phyloP scores from a whole-genome alignment of 176 grass and related monocot genomes.

The Alopecurus myosuroides region DNA sequence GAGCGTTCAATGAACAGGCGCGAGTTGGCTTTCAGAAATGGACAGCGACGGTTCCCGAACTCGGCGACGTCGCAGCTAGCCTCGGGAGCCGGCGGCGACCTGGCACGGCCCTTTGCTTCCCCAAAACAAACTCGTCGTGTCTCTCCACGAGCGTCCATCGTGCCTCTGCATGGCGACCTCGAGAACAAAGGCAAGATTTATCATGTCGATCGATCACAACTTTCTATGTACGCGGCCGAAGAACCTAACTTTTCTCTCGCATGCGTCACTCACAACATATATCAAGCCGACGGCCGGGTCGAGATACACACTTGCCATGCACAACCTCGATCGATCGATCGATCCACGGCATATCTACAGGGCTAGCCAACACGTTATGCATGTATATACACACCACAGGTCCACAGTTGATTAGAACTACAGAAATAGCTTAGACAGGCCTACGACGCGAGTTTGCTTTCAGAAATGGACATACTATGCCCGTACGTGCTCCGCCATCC shows the following conservation, averaged over 20 bases:
- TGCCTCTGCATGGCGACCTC: background rate
- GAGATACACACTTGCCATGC: background rate
- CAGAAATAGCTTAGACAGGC: no score
- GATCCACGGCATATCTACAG: background rate
- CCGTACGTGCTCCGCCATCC: background rate
- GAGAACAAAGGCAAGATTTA: no score
- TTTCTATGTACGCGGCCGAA: background rate
- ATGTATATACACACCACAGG: no score
- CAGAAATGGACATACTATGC: background rate
- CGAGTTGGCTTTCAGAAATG: no score
- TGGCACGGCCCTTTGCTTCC: constrained; percentile 30
- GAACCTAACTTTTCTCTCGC: background rate
- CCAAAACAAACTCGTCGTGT: background rate
- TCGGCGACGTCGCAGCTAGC: no score
- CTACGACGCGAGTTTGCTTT: background rate
- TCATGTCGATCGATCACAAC: background rate
- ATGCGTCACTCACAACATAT: background rate
- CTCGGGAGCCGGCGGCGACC: no score
- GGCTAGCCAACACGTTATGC: background rate
- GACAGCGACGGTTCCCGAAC: constrained; percentile 29
- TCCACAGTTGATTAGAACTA: no score
- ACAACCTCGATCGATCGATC: background rate
- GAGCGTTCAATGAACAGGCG: no score
- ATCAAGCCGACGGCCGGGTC: background rate
- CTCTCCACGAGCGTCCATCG: background rate